phyloP scores from a whole-genome alignment of 1,284 basidiomycete genomes.

The Ustilago xerochloae region DNA sequence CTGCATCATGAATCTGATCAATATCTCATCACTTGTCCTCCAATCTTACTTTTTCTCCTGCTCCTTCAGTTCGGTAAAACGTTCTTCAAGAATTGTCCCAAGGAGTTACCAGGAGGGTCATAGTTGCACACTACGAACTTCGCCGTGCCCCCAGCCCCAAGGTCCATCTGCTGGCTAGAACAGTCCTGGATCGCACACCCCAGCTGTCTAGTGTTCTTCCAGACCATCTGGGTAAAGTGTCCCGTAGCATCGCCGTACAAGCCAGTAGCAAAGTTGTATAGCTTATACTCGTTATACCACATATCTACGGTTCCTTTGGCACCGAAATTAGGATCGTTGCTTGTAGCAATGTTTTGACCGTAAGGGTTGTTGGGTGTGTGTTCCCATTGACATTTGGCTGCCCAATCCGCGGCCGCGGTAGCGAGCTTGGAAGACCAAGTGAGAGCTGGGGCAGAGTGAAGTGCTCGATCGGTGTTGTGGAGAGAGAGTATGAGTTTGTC shows the following conservation, averaged over 20 bases:
- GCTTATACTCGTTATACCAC: conserved; percentile 47
- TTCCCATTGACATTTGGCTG: conserved; percentile 29
- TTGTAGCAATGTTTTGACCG: conserved; percentile 51
- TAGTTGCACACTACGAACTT: conserved; percentile 50
- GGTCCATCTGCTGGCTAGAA: conserved; percentile 12
- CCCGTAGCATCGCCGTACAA: conserved; percentile 44
- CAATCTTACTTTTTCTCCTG: background rate
- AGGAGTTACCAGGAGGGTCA: conserved; percentile 41
- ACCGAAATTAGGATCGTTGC: conserved; percentile 20
- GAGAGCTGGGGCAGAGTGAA: conserved; percentile 28
- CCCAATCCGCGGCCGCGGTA: conserved; percentile 25
- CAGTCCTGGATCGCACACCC: conserved; percentile 43
- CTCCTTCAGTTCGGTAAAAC: conserved; percentile 15
- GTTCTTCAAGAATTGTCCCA: conserved; percentile 35
- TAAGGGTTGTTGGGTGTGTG: conserved; percentile 51
- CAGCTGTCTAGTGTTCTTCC: conserved; percentile 30
- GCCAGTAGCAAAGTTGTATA: conserved; percentile 35
- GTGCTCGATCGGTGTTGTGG: conserved; percentile 40
- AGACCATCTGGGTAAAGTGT: conserved; percentile 57
- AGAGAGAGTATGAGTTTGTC: conserved; percentile 12
- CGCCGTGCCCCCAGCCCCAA: background rate
- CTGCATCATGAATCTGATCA: no score
- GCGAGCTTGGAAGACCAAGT: conserved; percentile 39
- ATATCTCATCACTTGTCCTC: background rate
- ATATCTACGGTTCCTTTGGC: conserved; percentile 19